Percentiles rank a stretch among this genome's conserved stretches.
These are phyloP conservation scores for Leishmania tropica DNA, from an alignment of 208 protist species.

Conservation along the genomic window DNA sequence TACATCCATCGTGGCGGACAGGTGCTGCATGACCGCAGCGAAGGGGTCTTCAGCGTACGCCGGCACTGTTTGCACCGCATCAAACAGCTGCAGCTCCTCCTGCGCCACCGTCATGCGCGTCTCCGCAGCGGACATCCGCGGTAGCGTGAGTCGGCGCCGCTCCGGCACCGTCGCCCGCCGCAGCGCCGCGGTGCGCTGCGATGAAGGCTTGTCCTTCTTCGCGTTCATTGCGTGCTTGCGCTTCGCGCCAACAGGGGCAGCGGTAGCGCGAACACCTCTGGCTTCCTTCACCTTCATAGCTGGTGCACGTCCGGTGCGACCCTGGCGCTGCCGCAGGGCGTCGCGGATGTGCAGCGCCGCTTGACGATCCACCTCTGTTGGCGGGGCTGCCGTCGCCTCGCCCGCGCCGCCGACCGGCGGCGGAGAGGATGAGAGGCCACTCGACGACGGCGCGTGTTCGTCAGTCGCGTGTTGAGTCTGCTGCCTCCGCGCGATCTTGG, in stretches of 20 bases:
- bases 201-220: conserved; percentile 10
- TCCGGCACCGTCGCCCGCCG: conserved; percentile 23
- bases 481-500: conserved; percentile 18
- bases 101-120: conserved; percentile 50
- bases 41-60: conserved; percentile 67
- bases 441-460: background rate
- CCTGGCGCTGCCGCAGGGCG: conserved; percentile 24
- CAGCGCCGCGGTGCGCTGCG: conserved; percentile 16
- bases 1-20: conserved; percentile 58
- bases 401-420: background rate
- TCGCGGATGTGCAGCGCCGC: conserved; percentile 23
- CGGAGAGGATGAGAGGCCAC: background rate
- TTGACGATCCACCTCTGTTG: conserved; percentile 6
- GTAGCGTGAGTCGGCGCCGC: conserved; percentile 14
- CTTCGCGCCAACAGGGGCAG: background rate
- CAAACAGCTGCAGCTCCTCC: conserved; percentile 61
- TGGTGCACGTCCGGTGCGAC: conserved; percentile 12
- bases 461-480: background rate
- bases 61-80: conserved; percentile 49
- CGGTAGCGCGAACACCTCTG: background rate
- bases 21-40: conserved; percentile 56
- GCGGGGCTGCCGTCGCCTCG: background rate
- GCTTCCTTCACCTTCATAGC: background rate
- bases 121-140: conserved; percentile 35
- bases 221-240: conserved; percentile 17